Evolutionary conservation across 2,329 filamentous ascomycete species (phyloP).

Genomic region (Sporothrix curviconia): DNA sequence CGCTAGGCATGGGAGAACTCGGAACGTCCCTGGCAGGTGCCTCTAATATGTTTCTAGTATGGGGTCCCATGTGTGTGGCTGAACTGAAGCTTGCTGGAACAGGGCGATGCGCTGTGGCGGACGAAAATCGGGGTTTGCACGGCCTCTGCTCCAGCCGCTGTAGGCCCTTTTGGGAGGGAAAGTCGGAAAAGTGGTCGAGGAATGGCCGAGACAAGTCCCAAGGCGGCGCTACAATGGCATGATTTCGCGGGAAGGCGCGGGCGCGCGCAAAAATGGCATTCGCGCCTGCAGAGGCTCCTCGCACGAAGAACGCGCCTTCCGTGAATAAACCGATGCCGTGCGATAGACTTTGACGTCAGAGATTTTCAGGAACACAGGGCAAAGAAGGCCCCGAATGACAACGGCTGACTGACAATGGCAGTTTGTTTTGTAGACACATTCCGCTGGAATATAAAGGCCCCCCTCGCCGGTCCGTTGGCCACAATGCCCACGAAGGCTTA

Average conservation of each 20-base stretch:
- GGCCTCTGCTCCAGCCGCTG: slow-evolving; percentile 8
- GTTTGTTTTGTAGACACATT: no score
- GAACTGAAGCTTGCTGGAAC: neutral
- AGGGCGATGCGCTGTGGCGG: slow-evolving; percentile 1
- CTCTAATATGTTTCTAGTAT: no score
- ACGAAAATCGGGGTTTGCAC: slow-evolving; percentile 19
- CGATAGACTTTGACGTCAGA: neutral
- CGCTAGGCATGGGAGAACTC: slow-evolving; percentile 8
- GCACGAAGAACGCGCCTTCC: neutral
- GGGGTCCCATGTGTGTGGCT: neutral
- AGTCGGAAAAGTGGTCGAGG: neutral
- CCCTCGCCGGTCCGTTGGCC: neutral
- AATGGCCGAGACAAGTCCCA: slow-evolving; percentile 2
- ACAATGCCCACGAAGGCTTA: no score
- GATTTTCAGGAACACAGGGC: neutral
- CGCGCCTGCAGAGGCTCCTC: no score
- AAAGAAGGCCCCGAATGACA: no score
- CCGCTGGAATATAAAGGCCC: neutral
- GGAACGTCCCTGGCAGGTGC: slow-evolving; percentile 7
- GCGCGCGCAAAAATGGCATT: neutral
- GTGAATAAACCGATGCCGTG: neutral
- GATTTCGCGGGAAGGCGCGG: neutral
- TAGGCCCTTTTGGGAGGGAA: neutral
- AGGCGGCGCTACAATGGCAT: no score
- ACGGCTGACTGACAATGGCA: no score